These are phyloP conservation scores for Kalanchoe fedtschenkoi DNA, from an alignment of 164 flowering plant genomes.

Conservation along the genomic window DNA sequence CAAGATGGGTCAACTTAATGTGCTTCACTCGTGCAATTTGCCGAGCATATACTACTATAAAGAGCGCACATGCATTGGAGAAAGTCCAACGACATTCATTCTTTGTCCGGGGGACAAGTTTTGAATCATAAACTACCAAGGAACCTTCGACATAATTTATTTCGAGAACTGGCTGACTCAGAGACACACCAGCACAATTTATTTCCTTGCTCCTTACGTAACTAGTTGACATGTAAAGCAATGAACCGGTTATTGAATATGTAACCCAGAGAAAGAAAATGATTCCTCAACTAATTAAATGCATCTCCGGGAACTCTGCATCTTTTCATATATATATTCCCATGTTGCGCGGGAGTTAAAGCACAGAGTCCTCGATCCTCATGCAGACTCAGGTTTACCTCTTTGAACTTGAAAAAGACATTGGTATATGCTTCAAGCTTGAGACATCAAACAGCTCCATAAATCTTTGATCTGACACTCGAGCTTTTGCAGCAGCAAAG, in stretches of 20 bases:
- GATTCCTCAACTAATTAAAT: not conserved
- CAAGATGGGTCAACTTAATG: not conserved
- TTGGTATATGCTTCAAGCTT: conserved; percentile 26
- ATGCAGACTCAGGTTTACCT: not conserved
- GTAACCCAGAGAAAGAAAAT: not conserved
- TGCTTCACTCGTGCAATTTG: not conserved
- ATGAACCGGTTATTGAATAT: not conserved
- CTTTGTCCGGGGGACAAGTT: not conserved
- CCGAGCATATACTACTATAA: not conserved
- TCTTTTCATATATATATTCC: not conserved
- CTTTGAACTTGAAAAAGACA: conserved; percentile 1
- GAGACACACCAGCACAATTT: not conserved
- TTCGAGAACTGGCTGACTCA: not conserved
- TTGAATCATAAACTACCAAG: not conserved
- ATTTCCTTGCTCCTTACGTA: not conserved
- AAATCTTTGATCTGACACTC: conserved; percentile 59
- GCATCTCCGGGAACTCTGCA: not conserved
- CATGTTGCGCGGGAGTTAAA: not conserved
- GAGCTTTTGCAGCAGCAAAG: conserved; percentile 58
- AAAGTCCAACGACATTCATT: not conserved
- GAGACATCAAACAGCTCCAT: conserved; percentile 52
- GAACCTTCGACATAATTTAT: not conserved
- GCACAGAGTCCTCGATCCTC: not conserved
- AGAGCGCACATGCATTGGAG: not conserved
- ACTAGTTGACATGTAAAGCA: not conserved